Percentiles rank a stretch among this genome's conserved stretches.
These are phyloP conservation scores for Leccinum truebloodii DNA, from an alignment of 768 basidiomycete genomes.

Conservation along the genomic window DNA sequence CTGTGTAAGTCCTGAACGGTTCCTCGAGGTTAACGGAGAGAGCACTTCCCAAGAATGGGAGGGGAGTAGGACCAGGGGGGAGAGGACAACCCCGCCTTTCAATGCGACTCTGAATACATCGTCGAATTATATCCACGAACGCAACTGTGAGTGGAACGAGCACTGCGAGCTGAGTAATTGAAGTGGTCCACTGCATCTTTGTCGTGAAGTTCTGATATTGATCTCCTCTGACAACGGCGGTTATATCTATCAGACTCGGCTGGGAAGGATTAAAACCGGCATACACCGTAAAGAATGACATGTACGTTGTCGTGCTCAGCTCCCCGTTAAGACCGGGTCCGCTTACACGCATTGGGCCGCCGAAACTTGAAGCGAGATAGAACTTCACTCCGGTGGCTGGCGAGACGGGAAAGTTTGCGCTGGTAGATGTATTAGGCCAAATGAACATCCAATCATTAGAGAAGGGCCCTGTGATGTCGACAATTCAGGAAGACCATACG, in stretches of 20 bases:
- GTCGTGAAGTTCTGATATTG: neutral
- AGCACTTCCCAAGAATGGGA: neutral
- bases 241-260: neutral
- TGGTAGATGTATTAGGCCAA: too few species aligned
- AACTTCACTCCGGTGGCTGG: neutral
- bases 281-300: neutral
- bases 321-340: neutral
- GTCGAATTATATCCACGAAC: neutral
- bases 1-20: neutral
- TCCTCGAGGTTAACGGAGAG: neutral
- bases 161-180: neutral
- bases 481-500: too few species aligned
- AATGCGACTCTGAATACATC: neutral
- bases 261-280: neutral
- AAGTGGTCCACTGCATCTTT: neutral
- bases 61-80: neutral
- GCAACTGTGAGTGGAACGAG: neutral
- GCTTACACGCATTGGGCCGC: neutral
- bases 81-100: neutral
- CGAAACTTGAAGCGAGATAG: neutral
- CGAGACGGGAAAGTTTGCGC: neutral
- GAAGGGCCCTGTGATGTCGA: too few species aligned
- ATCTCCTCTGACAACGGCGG: neutral
- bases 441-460: too few species aligned
- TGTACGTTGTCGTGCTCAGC: neutral